phyloP scores from a whole-genome alignment of 805 yeast species.

The Sugiyamaella smithiae region DNA sequence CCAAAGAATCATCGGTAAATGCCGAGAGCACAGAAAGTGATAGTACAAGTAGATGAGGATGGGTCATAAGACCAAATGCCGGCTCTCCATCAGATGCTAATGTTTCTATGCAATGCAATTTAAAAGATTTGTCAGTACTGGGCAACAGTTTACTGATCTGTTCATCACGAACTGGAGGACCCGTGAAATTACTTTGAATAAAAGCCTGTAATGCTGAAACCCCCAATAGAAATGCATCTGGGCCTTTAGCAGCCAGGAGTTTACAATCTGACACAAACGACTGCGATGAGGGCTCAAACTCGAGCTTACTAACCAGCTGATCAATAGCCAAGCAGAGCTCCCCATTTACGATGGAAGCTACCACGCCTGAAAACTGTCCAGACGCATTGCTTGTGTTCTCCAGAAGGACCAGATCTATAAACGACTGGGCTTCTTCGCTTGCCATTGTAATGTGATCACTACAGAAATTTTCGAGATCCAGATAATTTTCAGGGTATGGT shows the following conservation, averaged over 20 bases:
- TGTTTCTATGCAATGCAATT: conserved; percentile 34
- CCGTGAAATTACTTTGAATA: conserved; percentile 76
- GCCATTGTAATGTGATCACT: neutral
- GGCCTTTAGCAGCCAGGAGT: neutral
- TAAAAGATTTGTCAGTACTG: conserved; percentile 23
- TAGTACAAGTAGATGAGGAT: conserved; percentile 46
- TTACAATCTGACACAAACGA: neutral
- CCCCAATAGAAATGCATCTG: conserved; percentile 36
- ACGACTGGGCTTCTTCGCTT: neutral
- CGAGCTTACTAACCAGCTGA: neutral
- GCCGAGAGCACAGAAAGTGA: conserved; percentile 45
- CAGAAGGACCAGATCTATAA: neutral
- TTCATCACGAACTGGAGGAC: conserved; percentile 57
- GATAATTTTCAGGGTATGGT: neutral
- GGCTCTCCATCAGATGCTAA: conserved; percentile 64
- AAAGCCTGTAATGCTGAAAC: conserved; percentile 65
- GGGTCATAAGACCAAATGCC: conserved; percentile 59
- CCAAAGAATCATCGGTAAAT: neutral
- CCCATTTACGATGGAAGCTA: neutral
- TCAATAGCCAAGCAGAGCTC: neutral
- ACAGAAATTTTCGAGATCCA: neutral
- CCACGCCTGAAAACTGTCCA: neutral
- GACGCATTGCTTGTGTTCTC: neutral
- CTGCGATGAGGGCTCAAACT: neutral
- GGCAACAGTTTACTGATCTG: conserved; percentile 25